Evolutionary conservation across 768 basidiomycete genomes (phyloP).

Genomic region (Coprinopsis sp.): DNA sequence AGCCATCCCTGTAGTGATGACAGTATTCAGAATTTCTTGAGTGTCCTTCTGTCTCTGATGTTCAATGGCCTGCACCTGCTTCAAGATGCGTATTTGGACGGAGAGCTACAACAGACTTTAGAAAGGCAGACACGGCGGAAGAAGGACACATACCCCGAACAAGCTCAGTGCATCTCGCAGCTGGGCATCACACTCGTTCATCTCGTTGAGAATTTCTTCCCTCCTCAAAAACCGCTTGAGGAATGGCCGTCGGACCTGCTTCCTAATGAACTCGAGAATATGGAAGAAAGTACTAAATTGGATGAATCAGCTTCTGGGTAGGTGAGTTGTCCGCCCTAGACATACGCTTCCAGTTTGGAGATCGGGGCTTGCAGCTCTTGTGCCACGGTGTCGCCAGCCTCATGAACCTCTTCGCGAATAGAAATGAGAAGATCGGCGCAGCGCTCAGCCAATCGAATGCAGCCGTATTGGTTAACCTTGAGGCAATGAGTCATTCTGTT

Average conservation of each 20-base stretch:
- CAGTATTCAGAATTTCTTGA: conserved; percentile 27
- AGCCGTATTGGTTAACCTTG: conserved; percentile 53
- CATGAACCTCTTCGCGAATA: conserved; percentile 47
- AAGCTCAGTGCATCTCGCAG: conserved; percentile 36
- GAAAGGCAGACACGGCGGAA: no score
- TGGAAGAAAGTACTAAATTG: conserved; percentile 10
- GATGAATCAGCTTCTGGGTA: not conserved
- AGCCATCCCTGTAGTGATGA: conserved; percentile 5
- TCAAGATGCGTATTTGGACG: conserved; percentile 29
- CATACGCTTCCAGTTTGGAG: conserved; percentile 38
- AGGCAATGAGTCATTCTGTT: not conserved
- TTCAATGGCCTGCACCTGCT: conserved; percentile 42
- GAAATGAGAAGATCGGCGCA: conserved; percentile 55
- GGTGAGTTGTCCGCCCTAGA: no score
- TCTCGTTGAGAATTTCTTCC: conserved; percentile 50
- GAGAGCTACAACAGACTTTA: conserved; percentile 25
- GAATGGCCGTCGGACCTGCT: conserved; percentile 64
- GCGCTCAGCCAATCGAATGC: conserved; percentile 56
- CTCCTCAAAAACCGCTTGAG: conserved; percentile 74
- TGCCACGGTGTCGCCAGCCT: conserved; percentile 38
- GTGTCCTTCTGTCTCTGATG: conserved; percentile 26
- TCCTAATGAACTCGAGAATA: conserved; percentile 31
- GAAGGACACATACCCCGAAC: conserved; percentile 38
- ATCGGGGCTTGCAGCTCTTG: conserved; percentile 44
- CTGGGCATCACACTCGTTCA: conserved; percentile 17